Percentiles rank a stretch among this genome's conserved stretches.
Conservation (phyloP, 352 stramenopile species). For the Pythium pyrilobum region DNA sequence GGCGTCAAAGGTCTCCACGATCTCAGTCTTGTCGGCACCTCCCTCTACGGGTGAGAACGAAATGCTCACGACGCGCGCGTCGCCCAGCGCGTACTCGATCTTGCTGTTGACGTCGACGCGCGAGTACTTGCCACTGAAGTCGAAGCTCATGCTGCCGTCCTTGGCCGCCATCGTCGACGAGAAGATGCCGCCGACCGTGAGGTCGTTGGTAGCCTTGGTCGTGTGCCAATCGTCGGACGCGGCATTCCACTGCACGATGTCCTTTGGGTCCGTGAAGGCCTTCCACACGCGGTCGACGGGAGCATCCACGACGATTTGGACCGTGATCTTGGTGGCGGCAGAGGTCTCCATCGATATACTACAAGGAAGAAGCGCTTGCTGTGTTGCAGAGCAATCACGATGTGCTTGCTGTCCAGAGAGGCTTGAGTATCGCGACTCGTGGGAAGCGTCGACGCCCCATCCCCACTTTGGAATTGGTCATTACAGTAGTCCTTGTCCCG, state of each 20-base stretch:
- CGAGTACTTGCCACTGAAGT: conserved; percentile 10
- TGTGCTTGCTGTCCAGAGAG: no score
- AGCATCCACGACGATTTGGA: conserved; percentile 5
- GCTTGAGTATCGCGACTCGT: no score
- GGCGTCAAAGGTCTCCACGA: conserved; percentile 13
- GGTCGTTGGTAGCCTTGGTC: conserved; percentile 8
- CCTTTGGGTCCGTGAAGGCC: neutral
- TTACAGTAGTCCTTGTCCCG: no score
- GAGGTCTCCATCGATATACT: neutral
- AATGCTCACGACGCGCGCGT: neutral
- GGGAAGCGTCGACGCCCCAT: no score
- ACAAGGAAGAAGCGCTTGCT: no score
- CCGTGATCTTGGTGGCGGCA: neutral
- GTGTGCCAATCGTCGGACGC: conserved; percentile 18
- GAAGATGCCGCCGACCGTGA: conserved; percentile 8
- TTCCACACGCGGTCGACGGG: conserved; percentile 5
- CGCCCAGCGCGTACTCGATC: conserved; percentile 9
- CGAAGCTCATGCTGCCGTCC: conserved; percentile 9
- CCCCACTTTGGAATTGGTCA: no score
- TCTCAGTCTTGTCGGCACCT: neutral
- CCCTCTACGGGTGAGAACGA: neutral
- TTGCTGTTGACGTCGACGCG: neutral
- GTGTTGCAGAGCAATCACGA: no score
- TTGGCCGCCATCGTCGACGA: conserved; percentile 13
- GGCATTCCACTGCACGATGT: conserved; percentile 16